Conservation (phyloP, 1,284 basidiomycete species). For the Veloboletus limbatus region DNA sequence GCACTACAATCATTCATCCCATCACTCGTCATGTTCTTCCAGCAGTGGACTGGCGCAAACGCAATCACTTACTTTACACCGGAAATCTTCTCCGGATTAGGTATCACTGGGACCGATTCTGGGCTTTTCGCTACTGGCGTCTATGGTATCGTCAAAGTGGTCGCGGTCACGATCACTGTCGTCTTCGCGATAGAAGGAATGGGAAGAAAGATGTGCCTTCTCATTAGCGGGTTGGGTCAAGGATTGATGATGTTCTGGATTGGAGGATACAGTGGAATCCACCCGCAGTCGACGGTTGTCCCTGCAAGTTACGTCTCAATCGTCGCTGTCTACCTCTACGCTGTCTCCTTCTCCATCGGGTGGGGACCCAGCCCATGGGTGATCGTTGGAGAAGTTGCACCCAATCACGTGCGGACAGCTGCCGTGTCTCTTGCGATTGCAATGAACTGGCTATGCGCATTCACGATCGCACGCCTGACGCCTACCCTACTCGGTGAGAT, state of each 20-base stretch:
- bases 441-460: conserved; percentile 48
- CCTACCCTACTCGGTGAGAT: conserved; percentile 50
- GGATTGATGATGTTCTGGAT: conserved; percentile 50
- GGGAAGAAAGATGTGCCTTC: conserved; percentile 46
- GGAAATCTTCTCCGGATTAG: conserved; percentile 50
- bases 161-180: conserved; percentile 40
- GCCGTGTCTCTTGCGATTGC: conserved; percentile 43
- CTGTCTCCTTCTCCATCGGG: conserved; percentile 44
- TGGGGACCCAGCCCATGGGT: conserved; percentile 44
- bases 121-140: conserved; percentile 59
- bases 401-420: conserved; percentile 46
- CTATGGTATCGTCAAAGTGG: conserved; percentile 59
- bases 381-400: conserved; percentile 47
- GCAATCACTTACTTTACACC: conserved; percentile 58
- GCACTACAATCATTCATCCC: conserved; percentile 51
- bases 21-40: conserved; percentile 51
- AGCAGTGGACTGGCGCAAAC: conserved; percentile 62
- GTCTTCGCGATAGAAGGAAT: conserved; percentile 43
- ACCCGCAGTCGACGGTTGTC: conserved; percentile 34
- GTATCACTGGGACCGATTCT: conserved; percentile 50
- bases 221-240: conserved; percentile 46
- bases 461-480: conserved; percentile 48
- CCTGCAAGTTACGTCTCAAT: conserved; percentile 50
- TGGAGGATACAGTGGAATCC: conserved; percentile 43
- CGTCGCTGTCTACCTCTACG: conserved; percentile 48